Evolutionary conservation across 441 rosid species (phyloP).

Genomic region (Euphorbia corollata): DNA sequence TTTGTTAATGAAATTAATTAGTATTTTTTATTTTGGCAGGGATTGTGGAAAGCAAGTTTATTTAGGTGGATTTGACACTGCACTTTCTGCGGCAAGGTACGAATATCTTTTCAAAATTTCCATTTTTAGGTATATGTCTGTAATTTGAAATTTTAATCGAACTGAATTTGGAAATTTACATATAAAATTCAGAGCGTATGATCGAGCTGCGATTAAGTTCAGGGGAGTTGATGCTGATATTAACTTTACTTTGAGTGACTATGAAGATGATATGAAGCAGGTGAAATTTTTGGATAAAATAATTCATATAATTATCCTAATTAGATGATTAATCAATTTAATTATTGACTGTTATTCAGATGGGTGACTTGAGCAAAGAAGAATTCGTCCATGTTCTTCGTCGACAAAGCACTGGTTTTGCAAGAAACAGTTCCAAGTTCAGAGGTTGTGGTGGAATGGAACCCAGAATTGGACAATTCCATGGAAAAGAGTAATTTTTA

Average conservation of each 20-base stretch:
- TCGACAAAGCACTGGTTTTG: constrained; percentile 69
- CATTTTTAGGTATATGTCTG: neutral
- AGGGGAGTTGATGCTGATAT: constrained; percentile 95
- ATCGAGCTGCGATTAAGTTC: constrained; percentile 90
- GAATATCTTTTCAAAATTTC: neutral
- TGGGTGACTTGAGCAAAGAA: constrained; percentile 59
- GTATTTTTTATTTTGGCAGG: constrained; percentile 37
- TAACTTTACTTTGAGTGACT: constrained; percentile 66
- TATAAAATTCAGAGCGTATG: constrained; percentile 59
- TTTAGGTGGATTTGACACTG: constrained; percentile 97
- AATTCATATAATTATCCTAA: neutral
- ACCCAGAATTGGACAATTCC: constrained; percentile 79
- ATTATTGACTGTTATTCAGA: constrained; percentile 31
- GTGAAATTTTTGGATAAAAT: constrained; percentile 22
- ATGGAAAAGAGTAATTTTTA: constrained; percentile 68
- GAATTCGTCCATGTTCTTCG: constrained; percentile 84
- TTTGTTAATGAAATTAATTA: neutral
- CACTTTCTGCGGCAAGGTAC: constrained; percentile 88
- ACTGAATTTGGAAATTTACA: neutral
- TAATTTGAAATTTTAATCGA: neutral
- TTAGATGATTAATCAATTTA: neutral
- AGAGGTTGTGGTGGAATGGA: constrained; percentile 85
- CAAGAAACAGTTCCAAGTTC: constrained; percentile 70
- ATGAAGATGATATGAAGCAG: constrained; percentile 81
- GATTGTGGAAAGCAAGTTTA: constrained; percentile 97